Conservation (phyloP, 805 yeast genomes). For the Saccharomyces kudriavzevii region DNA sequence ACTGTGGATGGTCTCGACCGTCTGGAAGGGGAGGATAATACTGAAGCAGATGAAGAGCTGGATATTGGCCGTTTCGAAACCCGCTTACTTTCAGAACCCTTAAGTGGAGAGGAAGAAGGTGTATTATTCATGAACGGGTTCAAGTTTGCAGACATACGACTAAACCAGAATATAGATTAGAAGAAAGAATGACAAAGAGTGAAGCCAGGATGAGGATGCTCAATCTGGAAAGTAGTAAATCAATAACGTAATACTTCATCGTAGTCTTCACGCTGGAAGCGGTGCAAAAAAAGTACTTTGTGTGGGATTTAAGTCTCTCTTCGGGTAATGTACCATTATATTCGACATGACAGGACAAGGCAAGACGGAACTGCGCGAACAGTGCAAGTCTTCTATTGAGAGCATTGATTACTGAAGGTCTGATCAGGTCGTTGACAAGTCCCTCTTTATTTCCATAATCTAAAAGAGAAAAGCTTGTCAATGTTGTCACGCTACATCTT, state of each 20-base stretch:
- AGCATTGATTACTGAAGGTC: background rate
- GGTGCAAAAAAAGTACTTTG: background rate
- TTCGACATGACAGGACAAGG: background rate
- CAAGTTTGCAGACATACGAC: slow-evolving; percentile 10
- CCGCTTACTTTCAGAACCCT: slow-evolving; percentile 12
- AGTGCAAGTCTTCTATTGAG: background rate
- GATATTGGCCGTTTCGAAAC: slow-evolving; percentile 16
- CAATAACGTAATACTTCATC: background rate
- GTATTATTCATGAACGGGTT: slow-evolving; percentile 31
- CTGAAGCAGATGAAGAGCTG: slow-evolving; percentile 17
- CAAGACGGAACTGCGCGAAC: background rate
- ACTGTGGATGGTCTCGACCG: slow-evolving; percentile 30
- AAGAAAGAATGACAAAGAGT: background rate
- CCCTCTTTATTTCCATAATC: background rate
- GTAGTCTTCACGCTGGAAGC: background rate
- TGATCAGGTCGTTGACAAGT: background rate
- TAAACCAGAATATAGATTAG: background rate
- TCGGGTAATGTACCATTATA: background rate
- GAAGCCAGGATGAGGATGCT: background rate
- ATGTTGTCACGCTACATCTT: background rate
- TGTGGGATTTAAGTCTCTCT: background rate
- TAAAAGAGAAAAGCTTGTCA: background rate
- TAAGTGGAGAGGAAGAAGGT: slow-evolving; percentile 28
- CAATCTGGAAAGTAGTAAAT: background rate
- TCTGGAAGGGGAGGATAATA: slow-evolving; percentile 25